Base-by-base conservation (phyloP, 768 basidiomycete genomes). In the Suillus hirtellus region DNA sequence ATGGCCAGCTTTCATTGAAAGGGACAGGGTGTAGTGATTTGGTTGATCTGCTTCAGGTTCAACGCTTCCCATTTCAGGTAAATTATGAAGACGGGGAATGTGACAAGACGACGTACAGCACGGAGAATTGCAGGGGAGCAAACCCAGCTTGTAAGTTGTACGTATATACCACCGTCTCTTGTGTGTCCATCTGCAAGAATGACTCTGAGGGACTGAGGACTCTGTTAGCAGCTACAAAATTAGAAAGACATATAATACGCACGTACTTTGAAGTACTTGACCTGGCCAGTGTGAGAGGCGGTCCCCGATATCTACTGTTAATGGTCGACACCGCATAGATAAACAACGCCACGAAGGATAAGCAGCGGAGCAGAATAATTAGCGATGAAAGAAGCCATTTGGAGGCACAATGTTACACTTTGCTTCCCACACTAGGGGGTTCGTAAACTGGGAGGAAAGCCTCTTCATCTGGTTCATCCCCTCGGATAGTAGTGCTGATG, bases 1-100 rank as follows among this genome's bases (percentile, higher is more conserved):
- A 8, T 81, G 79, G 65, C 86, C 83, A 24, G 79, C 74, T 73
- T 83, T 84, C 68, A 87, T 72, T 17, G 84, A 82, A 8, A 89
- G 75, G 31, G 79, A 80, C 60, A 89, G 84, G 10, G 76, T 78
- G 69, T 83, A 87, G 65, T 81, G 60, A 58, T 69, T 68, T 60
- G 66, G 67, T n/a, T 65, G 58, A 27, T 71, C 73, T 17, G 67
- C 10, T 31, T 67, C 72, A 38, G 74, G 37, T 52, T 76, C 75
- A 14, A 77, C 67, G 60, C 76, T 78, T 15, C 19, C 21, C 46
- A 46, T 35, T 24, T 40, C n/a, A 47, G 14, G 62, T 64, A 74
- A 12, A 80, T 80, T 37, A 75, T 73, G 58, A 71, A 6, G 69
- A 67, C 5, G n/a, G 27, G 35, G 52, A 14, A 19, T 17, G 17